Conservation (phyloP, 768 basidiomycete genomes). For the Serendipita indica region DNA sequence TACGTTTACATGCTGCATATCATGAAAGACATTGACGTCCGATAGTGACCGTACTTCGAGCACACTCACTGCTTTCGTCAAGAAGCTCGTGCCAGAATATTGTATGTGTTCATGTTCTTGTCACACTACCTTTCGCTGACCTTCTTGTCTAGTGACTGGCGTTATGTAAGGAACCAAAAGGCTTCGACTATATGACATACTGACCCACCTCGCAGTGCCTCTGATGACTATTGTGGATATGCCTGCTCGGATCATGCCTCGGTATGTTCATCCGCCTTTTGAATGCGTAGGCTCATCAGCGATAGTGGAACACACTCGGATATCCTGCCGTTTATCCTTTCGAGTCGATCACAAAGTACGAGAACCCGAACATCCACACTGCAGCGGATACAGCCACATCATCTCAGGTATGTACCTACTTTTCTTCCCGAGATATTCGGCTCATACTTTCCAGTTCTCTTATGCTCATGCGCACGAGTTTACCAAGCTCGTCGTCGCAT, state of each 20-base stretch:
- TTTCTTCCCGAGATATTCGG: constrained; percentile 15
- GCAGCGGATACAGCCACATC: constrained; percentile 27
- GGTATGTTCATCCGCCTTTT: background rate
- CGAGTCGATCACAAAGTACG: constrained; percentile 29
- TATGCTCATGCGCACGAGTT: constrained; percentile 41
- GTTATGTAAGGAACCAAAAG: constrained; percentile 23
- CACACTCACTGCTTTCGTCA: constrained; percentile 21
- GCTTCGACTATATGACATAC: constrained; percentile 35
- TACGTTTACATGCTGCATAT: constrained; percentile 24
- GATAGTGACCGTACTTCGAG: constrained; percentile 13
- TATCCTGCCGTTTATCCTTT: constrained; percentile 20
- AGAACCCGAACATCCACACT: constrained; percentile 31
- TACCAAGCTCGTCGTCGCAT: constrained; percentile 43
- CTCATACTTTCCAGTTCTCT: constrained; percentile 26
- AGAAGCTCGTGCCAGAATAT: constrained; percentile 21
- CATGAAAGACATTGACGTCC: background rate
- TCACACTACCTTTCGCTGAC: background rate
- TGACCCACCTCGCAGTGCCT: background rate
- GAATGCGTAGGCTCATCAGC: constrained; percentile 19
- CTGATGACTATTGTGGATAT: constrained; percentile 18
- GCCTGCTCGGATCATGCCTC: constrained; percentile 24
- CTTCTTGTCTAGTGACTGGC: constrained; percentile 11
- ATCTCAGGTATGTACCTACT: constrained; percentile 8
- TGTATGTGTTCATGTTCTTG: constrained; percentile 20
- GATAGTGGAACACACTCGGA: constrained; percentile 21